Percentiles rank a stretch among this genome's conserved stretches.
Conservation (phyloP, 225 moss, liverwort and hornwort species). For the Bryoerythrophyllum caledonicum region DNA sequence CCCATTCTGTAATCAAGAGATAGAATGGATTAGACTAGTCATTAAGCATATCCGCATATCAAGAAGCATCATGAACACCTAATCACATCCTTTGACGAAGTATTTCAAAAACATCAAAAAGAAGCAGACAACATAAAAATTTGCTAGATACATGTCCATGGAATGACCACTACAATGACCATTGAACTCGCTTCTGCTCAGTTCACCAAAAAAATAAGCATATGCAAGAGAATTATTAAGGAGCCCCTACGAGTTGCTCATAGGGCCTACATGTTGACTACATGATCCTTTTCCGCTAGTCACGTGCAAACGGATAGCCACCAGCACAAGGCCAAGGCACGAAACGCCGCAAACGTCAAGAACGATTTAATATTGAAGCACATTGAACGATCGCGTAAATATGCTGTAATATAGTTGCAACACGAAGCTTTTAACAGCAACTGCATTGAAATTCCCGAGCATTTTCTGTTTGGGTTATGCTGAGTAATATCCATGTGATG, state of each 20-base stretch:
- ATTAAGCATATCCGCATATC: not conserved
- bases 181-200: not conserved
- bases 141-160: conserved; percentile 2
- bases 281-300: not conserved
- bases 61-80: conserved; percentile 9
- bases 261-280: conserved; percentile 1
- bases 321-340: not conserved
- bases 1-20: conserved; percentile 67
- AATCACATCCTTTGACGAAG: not conserved
- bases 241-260: not conserved
- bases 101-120: not conserved
- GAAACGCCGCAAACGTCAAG: conserved; percentile 1
- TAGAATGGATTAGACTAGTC: not conserved
- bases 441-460: conserved; percentile 2
- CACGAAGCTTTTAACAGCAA: conserved; percentile 15
- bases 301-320: not conserved
- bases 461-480: conserved; percentile 14
- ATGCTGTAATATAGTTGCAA: not conserved
- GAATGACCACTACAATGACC: not conserved
- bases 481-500: conserved; percentile 8
- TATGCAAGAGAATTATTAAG: not conserved
- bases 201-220: conserved; percentile 20
- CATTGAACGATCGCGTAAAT: conserved; percentile 1
- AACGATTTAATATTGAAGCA: not conserved
- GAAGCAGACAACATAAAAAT: not conserved